Percentiles rank a stretch among this genome's conserved stretches.
Conservation (phyloP, 345 rosid genomes). For the Camelina sativa region DNA sequence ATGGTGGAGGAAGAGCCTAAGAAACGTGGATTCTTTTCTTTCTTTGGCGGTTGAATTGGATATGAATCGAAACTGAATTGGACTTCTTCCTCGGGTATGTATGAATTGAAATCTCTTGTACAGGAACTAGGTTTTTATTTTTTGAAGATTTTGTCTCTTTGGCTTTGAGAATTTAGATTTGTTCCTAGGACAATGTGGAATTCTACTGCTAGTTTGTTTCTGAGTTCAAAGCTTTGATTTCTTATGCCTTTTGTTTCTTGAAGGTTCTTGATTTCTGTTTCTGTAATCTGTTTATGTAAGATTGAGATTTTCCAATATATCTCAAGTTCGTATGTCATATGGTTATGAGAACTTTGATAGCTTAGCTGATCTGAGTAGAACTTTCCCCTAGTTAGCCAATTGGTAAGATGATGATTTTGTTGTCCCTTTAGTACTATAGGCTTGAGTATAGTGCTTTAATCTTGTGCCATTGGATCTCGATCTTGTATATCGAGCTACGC, state of each 20-base stretch:
- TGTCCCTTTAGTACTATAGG: not conserved
- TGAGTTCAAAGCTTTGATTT: slow-evolving; percentile 40
- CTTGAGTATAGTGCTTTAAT: slow-evolving; percentile 3
- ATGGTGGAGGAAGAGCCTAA: slow-evolving; percentile 96
- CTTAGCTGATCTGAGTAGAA: slow-evolving; percentile 2
- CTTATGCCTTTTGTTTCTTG: slow-evolving; percentile 30
- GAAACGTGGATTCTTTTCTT: slow-evolving; percentile 84
- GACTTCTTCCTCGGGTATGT: slow-evolving; percentile 39
- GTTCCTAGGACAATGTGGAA: slow-evolving; percentile 25
- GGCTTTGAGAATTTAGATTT: slow-evolving; percentile 35
- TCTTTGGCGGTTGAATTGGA: slow-evolving; percentile 65
- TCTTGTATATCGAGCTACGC: too few species aligned
- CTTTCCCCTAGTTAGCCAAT: not conserved
- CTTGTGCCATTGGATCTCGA: too few species aligned
- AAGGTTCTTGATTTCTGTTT: slow-evolving; percentile 22
- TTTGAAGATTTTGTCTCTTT: slow-evolving; percentile 35
- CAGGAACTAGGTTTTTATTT: slow-evolving; percentile 38
- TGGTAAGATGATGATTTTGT: not conserved
- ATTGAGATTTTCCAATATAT: slow-evolving; percentile 30
- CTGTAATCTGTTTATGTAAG: slow-evolving; percentile 29
- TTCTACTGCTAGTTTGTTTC: slow-evolving; percentile 38
- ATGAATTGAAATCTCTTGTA: slow-evolving; percentile 39
- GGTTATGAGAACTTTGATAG: not conserved
- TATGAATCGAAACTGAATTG: not conserved
- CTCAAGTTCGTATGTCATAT: slow-evolving; percentile 30